Evolutionary conservation across 257 asterid genomes (phyloP), one percentile per base, ranked within the genome.

Genomic region (Asclepias syriaca): DNA sequence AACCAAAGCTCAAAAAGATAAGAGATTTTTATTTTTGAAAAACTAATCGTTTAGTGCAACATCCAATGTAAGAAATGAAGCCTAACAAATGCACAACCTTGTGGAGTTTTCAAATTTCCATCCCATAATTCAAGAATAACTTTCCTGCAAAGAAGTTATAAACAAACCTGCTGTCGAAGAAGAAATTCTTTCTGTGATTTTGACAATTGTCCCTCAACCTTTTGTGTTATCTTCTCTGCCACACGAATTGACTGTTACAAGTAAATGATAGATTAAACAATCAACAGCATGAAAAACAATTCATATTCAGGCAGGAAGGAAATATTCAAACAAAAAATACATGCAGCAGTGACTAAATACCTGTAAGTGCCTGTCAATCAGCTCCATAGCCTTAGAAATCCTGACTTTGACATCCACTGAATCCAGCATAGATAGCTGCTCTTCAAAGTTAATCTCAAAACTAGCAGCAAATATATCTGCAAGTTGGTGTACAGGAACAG

Each of bases 381-480:
- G 83, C 84, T 95, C 98, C 74, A 92, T 95, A 78, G 99, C 99
- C 79, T 87, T 95, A 22, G 96, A 88, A 72, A 95, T 90, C 84
- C 99, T 88, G 80, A 80, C 83, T 92, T 92, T 95, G 81, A 95
- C 92, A 73, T 92, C 99, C 78, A 92, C 94, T n/a, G 98, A 88
- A 75, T 95, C 99, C 82, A 95, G 79, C 97, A 92, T 95, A 82
- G 89, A 84, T 71, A 92, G 77, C 82, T 95, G 99, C 87, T 95
- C 99, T 75, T 95, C 97, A 58, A 95, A 95, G 89, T 96, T 90
- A 82, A 95, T 92, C 76, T 95, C 99, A 66, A 92, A 95, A 85
- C 99, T 95, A 78, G 99, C 97, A 24, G 92, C 99, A 81, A 95
- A 95, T 55, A 95, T 95, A 84, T 95, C 98, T 80, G 99, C 99